phyloP scores from a whole-genome alignment of 257 asterid species.

The Primulina eburnea region DNA sequence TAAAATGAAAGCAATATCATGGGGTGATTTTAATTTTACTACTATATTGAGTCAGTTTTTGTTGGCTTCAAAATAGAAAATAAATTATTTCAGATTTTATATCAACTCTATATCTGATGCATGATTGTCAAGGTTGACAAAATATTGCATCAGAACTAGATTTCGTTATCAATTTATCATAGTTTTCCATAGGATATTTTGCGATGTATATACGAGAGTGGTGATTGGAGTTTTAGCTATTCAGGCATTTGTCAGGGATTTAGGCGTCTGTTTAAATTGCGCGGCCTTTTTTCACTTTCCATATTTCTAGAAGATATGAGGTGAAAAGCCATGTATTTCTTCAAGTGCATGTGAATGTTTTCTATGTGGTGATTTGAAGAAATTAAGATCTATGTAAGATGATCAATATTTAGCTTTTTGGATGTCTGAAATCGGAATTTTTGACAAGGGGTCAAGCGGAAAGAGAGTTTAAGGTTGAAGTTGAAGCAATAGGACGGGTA shows the following conservation, averaged over 20 bases:
- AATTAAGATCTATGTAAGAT: neutral
- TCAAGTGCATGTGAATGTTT: neutral
- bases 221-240: too few relatives aligned
- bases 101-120: neutral
- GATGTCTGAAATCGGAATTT: slow-evolving; percentile 7
- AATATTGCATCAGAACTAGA: too few relatives aligned
- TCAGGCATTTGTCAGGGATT: too few relatives aligned
- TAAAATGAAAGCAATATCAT: neutral
- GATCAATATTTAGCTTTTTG: neutral
- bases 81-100: too few relatives aligned
- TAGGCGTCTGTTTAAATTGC: too few relatives aligned
- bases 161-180: too few relatives aligned
- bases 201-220: too few relatives aligned
- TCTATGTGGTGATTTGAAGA: neutral
- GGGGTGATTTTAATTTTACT: neutral
- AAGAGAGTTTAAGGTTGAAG: slow-evolving; percentile 90
- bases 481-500: slow-evolving; percentile 89
- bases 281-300: too few relatives aligned
- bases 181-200: too few relatives aligned
- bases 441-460: slow-evolving; percentile 86
- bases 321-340: too few relatives aligned
- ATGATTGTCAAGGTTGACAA: neutral
- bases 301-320: too few relatives aligned
- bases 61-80: neutral
- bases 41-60: neutral